Evolutionary conservation across 2,329 filamentous ascomycete genomes (phyloP), one percentile per base, ranked within the genome.

Genomic region (Ceratocystis lukuohia): DNA sequence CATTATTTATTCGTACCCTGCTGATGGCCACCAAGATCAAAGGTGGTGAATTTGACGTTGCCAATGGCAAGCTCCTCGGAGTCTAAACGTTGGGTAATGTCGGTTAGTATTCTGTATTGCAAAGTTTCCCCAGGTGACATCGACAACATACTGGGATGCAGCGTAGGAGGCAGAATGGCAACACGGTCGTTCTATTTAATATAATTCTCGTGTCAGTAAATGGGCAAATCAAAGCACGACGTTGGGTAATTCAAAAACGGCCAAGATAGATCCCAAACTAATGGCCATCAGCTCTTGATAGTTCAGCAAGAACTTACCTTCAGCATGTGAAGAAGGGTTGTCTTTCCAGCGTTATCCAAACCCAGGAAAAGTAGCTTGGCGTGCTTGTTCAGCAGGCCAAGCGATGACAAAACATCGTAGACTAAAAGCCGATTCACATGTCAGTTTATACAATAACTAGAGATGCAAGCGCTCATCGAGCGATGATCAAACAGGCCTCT

Each of bases 291-390:
- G 22, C 44, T 4, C 28, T n/a, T 37, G 33, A 62, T 44, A 25
- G 6, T 25, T n/a, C 17, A 25, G 61, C 61, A 17, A 22, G 30
- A 22, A 22, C 83, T 73, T 77, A 91, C 88, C 88, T 96, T 96
- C 78, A 96, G 78, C 91, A 96, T 96, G 79, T 96, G 91, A 74
- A 96, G 80, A 72, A 96, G 81, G 57, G 91, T 96, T 65, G 91
- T 96, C 83, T 96, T 96, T 78, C 91, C 91, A 64, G 91, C 91
- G 80, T 96, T 96, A 77, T 96, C 91, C 69, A 96, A 87, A 72
- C 91, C 91, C 70, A 96, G 85, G 80, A 96, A 96, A 68, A 96
- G 84, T 68, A 96, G 84, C 84, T 96, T 96, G 74, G 91, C 91
- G 77, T 96, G 90, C 84, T 96, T 96, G 85, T 96, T 96, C 71